Evolutionary conservation across 2,329 filamentous ascomycete genomes (phyloP).

Genomic region (Aspergillus sp.): DNA sequence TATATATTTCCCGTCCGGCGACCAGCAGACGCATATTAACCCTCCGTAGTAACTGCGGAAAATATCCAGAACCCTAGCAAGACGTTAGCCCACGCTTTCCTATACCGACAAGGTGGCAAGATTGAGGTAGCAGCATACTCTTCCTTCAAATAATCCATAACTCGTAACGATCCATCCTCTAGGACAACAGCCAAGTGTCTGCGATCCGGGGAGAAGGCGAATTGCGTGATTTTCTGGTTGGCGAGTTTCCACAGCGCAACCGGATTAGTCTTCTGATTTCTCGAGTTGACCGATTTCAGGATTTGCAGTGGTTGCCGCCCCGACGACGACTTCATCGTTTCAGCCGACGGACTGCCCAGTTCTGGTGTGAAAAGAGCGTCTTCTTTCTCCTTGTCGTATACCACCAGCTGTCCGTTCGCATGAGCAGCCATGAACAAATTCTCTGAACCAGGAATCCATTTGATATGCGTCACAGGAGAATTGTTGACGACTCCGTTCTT

Average conservation of each 20-base stretch:
- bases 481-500: slow-evolving; percentile 93
- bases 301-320: slow-evolving; percentile 61
- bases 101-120: not conserved
- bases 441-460: slow-evolving; percentile 93
- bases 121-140: slow-evolving; percentile 57
- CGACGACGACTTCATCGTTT: slow-evolving; percentile 28
- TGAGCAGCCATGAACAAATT: slow-evolving; percentile 90
- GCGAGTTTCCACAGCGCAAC: slow-evolving; percentile 91
- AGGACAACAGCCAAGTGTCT: slow-evolving; percentile 85
- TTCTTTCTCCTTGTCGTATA: slow-evolving; percentile 97
- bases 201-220: slow-evolving; percentile 88
- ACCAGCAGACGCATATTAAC: slow-evolving; percentile 93
- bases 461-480: slow-evolving; percentile 81
- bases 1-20: slow-evolving; percentile 93
- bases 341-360: slow-evolving; percentile 37
- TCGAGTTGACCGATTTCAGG: slow-evolving; percentile 88
- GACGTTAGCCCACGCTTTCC: slow-evolving; percentile 9
- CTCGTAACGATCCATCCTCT: slow-evolving; percentile 84
- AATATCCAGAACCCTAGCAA: slow-evolving; percentile 72
- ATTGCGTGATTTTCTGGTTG: slow-evolving; percentile 85
- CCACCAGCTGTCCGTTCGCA: slow-evolving; percentile 84
- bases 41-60: slow-evolving; percentile 93
- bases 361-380: slow-evolving; percentile 78
- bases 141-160: slow-evolving; percentile 91
- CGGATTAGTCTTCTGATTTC: slow-evolving; percentile 90